Percentiles rank a stretch among this genome's conserved stretches.
phyloP scores from a whole-genome alignment of 495 filamentous ascomycete genomes.

The Neurospora hispaniola region DNA sequence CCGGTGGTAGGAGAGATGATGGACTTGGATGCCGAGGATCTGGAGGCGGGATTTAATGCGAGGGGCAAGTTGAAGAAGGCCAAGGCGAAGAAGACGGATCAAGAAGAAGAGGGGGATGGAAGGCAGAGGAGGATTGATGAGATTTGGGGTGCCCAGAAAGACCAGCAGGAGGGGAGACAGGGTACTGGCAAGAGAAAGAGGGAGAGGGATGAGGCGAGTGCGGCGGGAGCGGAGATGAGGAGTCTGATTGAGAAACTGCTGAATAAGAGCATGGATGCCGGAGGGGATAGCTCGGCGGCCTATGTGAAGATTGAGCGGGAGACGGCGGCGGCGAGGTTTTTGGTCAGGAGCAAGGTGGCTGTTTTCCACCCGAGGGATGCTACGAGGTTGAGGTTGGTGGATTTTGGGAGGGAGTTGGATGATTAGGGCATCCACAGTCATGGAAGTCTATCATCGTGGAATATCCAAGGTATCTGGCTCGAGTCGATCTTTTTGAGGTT shows the following conservation, averaged over 20 bases:
- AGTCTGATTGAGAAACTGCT: slow-evolving; percentile 52
- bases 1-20: slow-evolving; percentile 69
- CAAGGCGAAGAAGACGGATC: slow-evolving; percentile 24
- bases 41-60: slow-evolving; percentile 61
- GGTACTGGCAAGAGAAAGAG: slow-evolving; percentile 15
- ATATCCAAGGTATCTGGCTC: no score
- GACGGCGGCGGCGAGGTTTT: slow-evolving; percentile 70
- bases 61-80: slow-evolving; percentile 59
- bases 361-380: slow-evolving; percentile 82
- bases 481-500: no score
- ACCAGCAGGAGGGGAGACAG: slow-evolving; percentile 12
- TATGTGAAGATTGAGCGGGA: slow-evolving; percentile 66
- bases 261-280: slow-evolving; percentile 51
- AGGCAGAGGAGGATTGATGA: slow-evolving; percentile 65
- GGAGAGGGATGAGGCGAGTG: slow-evolving; percentile 48
- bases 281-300: slow-evolving; percentile 40
- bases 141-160: no score
- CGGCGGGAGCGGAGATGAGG: slow-evolving; percentile 55
- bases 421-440: slow-evolving; percentile 30
- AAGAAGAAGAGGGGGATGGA: slow-evolving; percentile 28
- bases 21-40: slow-evolving; percentile 44
- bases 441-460: no score
- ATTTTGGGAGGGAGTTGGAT: slow-evolving; percentile 72
- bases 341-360: slow-evolving; percentile 75
- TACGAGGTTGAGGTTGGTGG: slow-evolving; percentile 59